Conservation (phyloP, 202 grass and related monocot genomes). For the Miscanthus sacchariflorus region DNA sequence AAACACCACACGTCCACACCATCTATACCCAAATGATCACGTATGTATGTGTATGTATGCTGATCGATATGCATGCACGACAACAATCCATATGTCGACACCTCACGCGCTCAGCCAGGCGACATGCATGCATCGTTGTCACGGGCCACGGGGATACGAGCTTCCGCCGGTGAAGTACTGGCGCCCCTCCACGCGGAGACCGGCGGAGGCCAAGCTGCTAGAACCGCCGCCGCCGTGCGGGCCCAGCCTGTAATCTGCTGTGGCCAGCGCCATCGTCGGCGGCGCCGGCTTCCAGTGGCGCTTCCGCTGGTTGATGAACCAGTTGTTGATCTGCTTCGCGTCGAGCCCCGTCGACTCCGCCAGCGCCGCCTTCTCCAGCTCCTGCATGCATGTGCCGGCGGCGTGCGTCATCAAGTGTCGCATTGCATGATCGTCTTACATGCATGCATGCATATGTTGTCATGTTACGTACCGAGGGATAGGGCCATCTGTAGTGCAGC, state of each 20-base stretch:
- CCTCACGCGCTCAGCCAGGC: not conserved
- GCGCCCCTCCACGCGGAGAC: constrained; percentile 56
- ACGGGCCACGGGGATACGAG: constrained; percentile 57
- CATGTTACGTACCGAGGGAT: constrained; percentile 72
- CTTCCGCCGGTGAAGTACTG: constrained; percentile 61
- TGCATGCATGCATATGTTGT: too few species aligned
- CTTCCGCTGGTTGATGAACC: constrained; percentile 99
- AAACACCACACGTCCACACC: constrained; percentile 25
- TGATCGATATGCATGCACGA: not conserved
- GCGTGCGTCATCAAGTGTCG: not conserved
- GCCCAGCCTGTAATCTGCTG: constrained; percentile 52
- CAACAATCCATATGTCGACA: constrained; percentile 15
- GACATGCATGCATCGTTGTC: not conserved
- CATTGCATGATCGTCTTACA: not conserved
- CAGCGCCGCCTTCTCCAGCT: constrained; percentile 75
- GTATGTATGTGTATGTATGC: not conserved
- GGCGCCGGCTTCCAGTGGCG: constrained; percentile 87
- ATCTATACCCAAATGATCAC: constrained; percentile 22
- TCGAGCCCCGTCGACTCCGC: constrained; percentile 80
- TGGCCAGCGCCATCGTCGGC: constrained; percentile 46
- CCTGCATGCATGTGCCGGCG: constrained; percentile 32
- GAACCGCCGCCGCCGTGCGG: constrained; percentile 26
- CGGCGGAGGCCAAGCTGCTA: constrained; percentile 43
- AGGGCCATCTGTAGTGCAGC: constrained; percentile 92
- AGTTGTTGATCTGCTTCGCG: constrained; percentile 94